phyloP scores from a whole-genome alignment of 2,329 filamentous ascomycete species.

The Drechslerella coelobrocha region DNA sequence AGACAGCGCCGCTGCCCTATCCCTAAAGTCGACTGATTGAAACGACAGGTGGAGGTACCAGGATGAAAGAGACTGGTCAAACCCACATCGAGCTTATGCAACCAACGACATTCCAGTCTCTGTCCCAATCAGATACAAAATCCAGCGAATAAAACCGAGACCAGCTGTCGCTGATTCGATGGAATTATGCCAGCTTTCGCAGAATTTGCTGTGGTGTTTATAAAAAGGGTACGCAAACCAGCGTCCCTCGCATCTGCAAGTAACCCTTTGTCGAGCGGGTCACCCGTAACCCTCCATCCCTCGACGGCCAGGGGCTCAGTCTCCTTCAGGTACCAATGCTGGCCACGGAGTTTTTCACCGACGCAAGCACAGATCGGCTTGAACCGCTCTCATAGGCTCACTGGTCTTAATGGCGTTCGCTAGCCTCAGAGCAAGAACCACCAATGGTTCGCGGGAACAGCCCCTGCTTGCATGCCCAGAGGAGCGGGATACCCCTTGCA shows the following conservation, averaged over 20 bases:
- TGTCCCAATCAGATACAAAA: conserved; percentile 41
- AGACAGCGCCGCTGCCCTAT: conserved; percentile 25
- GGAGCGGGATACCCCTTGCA: conserved; percentile 50
- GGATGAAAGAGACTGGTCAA: conserved; percentile 33
- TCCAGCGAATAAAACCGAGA: conserved; percentile 8
- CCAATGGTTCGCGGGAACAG: conserved; percentile 45
- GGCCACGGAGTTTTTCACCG: conserved; percentile 13
- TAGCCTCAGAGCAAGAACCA: conserved; percentile 44
- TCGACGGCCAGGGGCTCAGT: conserved; percentile 4
- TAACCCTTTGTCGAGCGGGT: conserved; percentile 5
- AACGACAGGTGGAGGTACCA: conserved; percentile 31
- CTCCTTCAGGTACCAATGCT: conserved; percentile 2
- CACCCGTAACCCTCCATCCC: background rate
- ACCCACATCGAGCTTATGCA: conserved; percentile 21
- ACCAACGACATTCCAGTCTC: conserved; percentile 14
- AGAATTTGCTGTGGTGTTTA: background rate
- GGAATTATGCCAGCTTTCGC: background rate
- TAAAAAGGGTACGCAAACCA: background rate
- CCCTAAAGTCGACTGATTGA: conserved; percentile 27
- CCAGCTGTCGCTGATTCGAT: conserved; percentile 26
- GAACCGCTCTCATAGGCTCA: conserved; percentile 40
- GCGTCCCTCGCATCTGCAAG: background rate
- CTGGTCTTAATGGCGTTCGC: conserved; percentile 33
- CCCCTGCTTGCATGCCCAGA: conserved; percentile 45
- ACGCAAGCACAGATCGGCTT: conserved; percentile 3